Conservation (phyloP, 371 early-diverging fungal species). For the Syncephalastrum contaminatum region DNA sequence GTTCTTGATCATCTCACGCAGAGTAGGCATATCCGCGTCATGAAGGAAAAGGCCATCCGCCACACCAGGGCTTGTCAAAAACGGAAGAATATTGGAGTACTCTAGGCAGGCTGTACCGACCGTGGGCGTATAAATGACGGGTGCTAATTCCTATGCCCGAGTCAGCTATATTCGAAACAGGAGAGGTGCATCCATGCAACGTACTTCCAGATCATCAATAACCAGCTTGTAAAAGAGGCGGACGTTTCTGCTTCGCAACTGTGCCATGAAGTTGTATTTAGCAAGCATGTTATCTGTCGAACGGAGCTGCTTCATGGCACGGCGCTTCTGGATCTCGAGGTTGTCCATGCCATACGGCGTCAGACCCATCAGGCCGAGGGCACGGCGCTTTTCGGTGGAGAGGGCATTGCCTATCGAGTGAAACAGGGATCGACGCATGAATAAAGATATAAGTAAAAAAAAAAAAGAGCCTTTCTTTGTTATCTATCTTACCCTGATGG, state of each 20-base stretch:
- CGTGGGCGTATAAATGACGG: conserved; percentile 92
- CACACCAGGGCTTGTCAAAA: conserved; percentile 70
- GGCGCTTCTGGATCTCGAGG: conserved; percentile 69
- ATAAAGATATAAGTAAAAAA: too few relatives aligned
- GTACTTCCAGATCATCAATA: conserved; percentile 69
- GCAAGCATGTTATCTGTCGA: conserved; percentile 67
- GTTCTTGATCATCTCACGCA: conserved; percentile 69
- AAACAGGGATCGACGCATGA: too few relatives aligned
- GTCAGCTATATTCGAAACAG: background rate
- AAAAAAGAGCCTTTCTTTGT: too few relatives aligned
- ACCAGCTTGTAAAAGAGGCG: conserved; percentile 81
- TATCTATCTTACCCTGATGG: too few relatives aligned
- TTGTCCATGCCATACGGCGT: conserved; percentile 71
- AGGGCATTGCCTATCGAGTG: too few relatives aligned
- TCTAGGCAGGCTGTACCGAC: conserved; percentile 89
- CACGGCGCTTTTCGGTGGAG: too few relatives aligned
- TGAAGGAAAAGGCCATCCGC: conserved; percentile 85
- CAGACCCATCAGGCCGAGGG: conserved; percentile 63
- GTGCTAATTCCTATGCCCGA: conserved; percentile 60
- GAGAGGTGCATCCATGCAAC: background rate
- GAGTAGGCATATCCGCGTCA: conserved; percentile 60
- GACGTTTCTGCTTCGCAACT: conserved; percentile 73
- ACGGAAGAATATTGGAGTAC: conserved; percentile 86
- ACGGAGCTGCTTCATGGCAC: conserved; percentile 69
- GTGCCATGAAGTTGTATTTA: conserved; percentile 80